Base-by-base conservation (phyloP, 2,329 filamentous ascomycete genomes). In the Aspergillus ochraceus region DNA sequence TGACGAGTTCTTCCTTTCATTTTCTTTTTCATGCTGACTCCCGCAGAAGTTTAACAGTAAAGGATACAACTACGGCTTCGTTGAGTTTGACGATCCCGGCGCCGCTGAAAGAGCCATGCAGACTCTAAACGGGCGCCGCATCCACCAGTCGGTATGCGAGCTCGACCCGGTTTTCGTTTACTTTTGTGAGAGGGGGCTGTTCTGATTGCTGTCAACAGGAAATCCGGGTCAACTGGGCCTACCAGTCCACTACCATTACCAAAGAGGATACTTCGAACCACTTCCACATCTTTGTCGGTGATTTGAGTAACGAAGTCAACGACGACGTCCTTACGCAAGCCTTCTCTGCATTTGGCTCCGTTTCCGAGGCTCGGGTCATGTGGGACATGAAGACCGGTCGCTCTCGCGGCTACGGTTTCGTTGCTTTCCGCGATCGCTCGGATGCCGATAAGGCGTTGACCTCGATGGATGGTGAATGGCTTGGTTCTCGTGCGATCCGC, bases 341-440 rank as follows among this genome's bases (percentile, higher is more conserved):
- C 12, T 99, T 99, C 79, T 96, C 92, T 52, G 92, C 92, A 49
- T 99, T 98, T 76, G 95, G 95, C 46, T 91, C 88, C 12, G 93
- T 99, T 52, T 99, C 95, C 2, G 95, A 99, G 79, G 95, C 95
- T 61, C 92, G 95, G 71, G 95, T 99, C 65, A 99, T 99, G 95
- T 99, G 95, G 95, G 95, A 99, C 77, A 99, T 99, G 95, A 99
- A 99, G 85, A 99, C 95, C 39, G 95, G 95, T 67, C 89, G 95
- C 65, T 98, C 95, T 67, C 91, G 95, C 74, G 95, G 95, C 61
- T 99, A 99, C 73, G 95, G 95, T 12, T 99, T 99, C 74, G 94
- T 98, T 68, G 95, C 95, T 53, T 99, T 96, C 85, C 90, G 94
- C 64, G 95, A 99, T 64, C 91, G 94, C 64, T 81, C 86, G 39